Evolutionary conservation across 2,329 filamentous ascomycete genomes (phyloP).

Genomic region (Lecanosticta acicola): DNA sequence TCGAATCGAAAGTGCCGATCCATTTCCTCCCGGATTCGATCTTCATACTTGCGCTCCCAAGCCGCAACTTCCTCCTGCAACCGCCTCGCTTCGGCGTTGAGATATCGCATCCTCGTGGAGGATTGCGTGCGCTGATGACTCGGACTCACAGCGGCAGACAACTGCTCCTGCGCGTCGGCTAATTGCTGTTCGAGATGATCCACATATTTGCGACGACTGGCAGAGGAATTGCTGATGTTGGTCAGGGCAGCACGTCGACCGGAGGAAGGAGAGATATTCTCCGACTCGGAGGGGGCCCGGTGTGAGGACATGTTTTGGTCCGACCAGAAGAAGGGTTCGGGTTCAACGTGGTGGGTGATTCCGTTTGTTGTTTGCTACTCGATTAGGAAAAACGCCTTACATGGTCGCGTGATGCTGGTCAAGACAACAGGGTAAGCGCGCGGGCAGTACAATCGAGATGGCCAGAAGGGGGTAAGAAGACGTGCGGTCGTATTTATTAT

Average conservation of each 20-base stretch:
- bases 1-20: conserved; percentile 28
- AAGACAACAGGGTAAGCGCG: too few species aligned
- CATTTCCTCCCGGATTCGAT: conserved; percentile 32
- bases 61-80: conserved; percentile 33
- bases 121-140: conserved; percentile 31
- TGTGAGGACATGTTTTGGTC: too few species aligned
- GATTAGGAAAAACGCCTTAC: too few species aligned
- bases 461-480: too few species aligned
- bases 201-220: conserved; percentile 45
- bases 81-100: conserved; percentile 32
- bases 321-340: too few species aligned
- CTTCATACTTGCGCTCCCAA: conserved; percentile 36
- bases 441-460: too few species aligned
- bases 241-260: neutral
- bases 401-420: too few species aligned
- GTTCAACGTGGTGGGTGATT: too few species aligned
- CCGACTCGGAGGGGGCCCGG: too few species aligned
- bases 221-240: too few species aligned
- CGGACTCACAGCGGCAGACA: conserved; percentile 39
- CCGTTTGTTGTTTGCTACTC: too few species aligned
- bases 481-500: too few species aligned
- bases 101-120: conserved; percentile 33
- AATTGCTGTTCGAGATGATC: conserved; percentile 47
- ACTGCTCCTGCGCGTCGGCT: conserved; percentile 36
- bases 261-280: neutral